A percentile compares a stretch with the other conserved stretches of the same genome.
phyloP scores from a whole-genome alignment of 2,329 filamentous ascomycete genomes.

The Aspergillus sp. region DNA sequence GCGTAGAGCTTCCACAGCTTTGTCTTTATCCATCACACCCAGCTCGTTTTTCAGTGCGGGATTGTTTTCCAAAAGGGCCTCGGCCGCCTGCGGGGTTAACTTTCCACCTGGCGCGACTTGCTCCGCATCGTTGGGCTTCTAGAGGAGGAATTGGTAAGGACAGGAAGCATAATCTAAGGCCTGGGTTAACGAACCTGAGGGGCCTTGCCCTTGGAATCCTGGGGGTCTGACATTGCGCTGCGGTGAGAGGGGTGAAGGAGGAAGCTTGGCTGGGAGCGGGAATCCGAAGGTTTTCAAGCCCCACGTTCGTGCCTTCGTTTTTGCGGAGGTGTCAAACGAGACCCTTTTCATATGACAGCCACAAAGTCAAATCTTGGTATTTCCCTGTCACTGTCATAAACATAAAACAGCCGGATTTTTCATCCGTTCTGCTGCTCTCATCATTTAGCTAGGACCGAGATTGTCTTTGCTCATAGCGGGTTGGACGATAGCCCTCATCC shows the following conservation, averaged over 20 bases:
- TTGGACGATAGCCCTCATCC: background rate
- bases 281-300: conserved; percentile 24
- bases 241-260: conserved; percentile 12
- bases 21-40: conserved; percentile 67
- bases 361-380: background rate
- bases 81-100: conserved; percentile 39
- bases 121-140: conserved; percentile 25
- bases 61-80: conserved; percentile 48
- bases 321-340: conserved; percentile 1
- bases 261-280: conserved; percentile 18
- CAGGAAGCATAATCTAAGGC: background rate
- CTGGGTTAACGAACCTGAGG: conserved; percentile 18
- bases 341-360: background rate
- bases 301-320: conserved; percentile 24
- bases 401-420: background rate
- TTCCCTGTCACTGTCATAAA: background rate
- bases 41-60: conserved; percentile 70
- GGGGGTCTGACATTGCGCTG: conserved; percentile 35
- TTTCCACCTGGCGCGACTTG: conserved; percentile 23
- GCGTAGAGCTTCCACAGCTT: conserved; percentile 51
- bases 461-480: background rate
- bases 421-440: background rate
- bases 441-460: background rate
- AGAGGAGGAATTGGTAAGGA: conserved; percentile 6
- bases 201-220: conserved; percentile 35